A percentile compares a stretch with the other conserved stretches of the same genome.
phyloP scores from a whole-genome alignment of 164 flowering plant species.

The Malania oleifera region DNA sequence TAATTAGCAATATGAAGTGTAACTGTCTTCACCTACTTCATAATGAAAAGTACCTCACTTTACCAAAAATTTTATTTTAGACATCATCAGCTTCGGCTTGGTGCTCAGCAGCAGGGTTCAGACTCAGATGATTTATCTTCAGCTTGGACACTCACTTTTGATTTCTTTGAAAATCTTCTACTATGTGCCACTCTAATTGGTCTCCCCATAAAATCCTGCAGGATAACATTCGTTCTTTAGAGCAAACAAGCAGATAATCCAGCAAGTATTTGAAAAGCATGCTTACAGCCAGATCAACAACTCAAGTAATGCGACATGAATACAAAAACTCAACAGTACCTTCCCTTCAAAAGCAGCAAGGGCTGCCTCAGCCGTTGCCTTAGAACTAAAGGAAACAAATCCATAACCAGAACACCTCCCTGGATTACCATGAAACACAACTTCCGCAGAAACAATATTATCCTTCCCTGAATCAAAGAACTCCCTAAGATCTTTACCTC shows the following conservation, averaged over 20 bases:
- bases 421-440: conserved; percentile 56
- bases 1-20: not conserved
- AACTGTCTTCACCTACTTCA: conserved; percentile 3
- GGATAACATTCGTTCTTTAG: not conserved
- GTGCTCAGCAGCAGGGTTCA: conserved; percentile 17
- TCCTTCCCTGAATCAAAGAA: conserved; percentile 42
- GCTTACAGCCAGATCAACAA: not conserved
- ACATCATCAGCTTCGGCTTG: conserved; percentile 14
- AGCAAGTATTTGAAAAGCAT: not conserved
- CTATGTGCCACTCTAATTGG: conserved; percentile 52
- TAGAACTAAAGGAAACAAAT: conserved; percentile 60
- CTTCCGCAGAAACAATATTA: conserved; percentile 50
- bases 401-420: conserved; percentile 75
- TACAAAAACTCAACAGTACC: conserved; percentile 33
- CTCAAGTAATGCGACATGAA: not conserved
- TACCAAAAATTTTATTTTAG: conserved; percentile 2
- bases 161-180: conserved; percentile 36
- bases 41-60: not conserved
- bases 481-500: conserved; percentile 57
- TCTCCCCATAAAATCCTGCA: conserved; percentile 67
- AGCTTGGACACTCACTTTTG: conserved; percentile 23
- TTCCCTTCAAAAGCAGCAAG: conserved; percentile 59
- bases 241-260: not conserved
- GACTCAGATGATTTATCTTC: conserved; percentile 25
- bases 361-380: conserved; percentile 64